Base-by-base conservation (phyloP, 2,329 filamentous ascomycete species). In the Chaetomiaceae sp. region DNA sequence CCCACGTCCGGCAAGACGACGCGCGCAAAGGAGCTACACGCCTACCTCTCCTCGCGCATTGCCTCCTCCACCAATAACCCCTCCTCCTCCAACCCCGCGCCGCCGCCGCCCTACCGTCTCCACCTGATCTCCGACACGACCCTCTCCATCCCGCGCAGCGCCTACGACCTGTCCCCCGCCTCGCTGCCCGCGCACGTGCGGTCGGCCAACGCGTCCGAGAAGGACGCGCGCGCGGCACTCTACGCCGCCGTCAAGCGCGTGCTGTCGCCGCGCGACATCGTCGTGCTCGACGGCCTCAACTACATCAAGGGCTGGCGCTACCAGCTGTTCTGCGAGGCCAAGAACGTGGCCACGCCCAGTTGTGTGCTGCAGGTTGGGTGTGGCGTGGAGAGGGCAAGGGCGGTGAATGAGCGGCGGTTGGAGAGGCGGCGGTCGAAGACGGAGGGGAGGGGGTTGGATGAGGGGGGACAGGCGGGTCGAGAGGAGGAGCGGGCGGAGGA, bases 291-390 rank as follows among this genome's bases (percentile, higher is more conserved):
- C 62, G 81, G 83, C 1, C 69, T 87, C 50, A 93, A 93, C 66
- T 94, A 93, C 67, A 94, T 94, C 68, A 93, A 93, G 65, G 88
- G 87, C 30, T 93, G 86, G 78, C 76, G 88, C 39, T 94, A 94
- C 63, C 87, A 94, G 70, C 71, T 94, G 18, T 84, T 84, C 64
- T 91, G 87, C 68, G 87, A 93, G 67, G 81, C 87, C 30, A 93
- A 93, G 66, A 87, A 87, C 38, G 69, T 86, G 44, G 71, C 82
- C 52, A 93, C 87, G 3, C 79, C 84, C 3, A 85, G 78, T 65
- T 89, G 84, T 58, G 79, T 93, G 47, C 70, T 93, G 52, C 80
- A 83, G 64, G 70, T 84, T 36, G 80, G 80, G 0, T 79, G 76
- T 52, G 60, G 69, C 9, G 64, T 69, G 3, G 76, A 80, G n/a